Evolutionary conservation across 2,329 filamentous ascomycete genomes (phyloP), one percentile per base, ranked within the genome.

Genomic region (Metarhizium guizhouense): DNA sequence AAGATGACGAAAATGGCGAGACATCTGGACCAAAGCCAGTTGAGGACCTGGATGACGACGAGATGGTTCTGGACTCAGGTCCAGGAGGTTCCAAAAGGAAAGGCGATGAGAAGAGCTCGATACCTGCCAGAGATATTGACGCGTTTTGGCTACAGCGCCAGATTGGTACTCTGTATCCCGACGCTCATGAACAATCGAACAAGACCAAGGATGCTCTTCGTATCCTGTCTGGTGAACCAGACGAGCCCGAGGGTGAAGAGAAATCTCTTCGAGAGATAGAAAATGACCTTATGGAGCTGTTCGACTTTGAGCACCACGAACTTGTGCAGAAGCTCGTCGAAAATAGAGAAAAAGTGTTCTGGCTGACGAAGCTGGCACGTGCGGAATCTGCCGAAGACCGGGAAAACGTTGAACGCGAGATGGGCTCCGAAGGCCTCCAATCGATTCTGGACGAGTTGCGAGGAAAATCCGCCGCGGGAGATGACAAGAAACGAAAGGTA

Each of bases 231-330:
- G 91, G 88, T 48, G 80, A 87, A 59, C 80, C 85, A 3, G 87
- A 85, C 25, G 82, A 85, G 63, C 70, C 73, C 52, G 86, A 88
- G 55, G 91, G 87, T 16, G 86, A 93, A 57, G 90, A 95, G 65
- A 92, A 89, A 70, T 81, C 88, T 14, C 77, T 97, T 34, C 86
- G 93, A 64, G 93, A 99, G 66, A 92, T 97, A 55, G 94, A 99
- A 67, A 99, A 99, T 70, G 94, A 99, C 60, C 78, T 99, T 56
- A 97, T 97, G 88, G 94, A 96, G 65, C 81, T 99, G 0, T 97
- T 99, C 64, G 94, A 99, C 65, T 99, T 95, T 65, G 93, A 97
- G 65, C 88, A 96, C 66, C 90, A 95, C 58, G 91, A 96, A 60
- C 80, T 96, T 54, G 94, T 97, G 30, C 86, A 90, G 60, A 93